Evolutionary conservation across 305 asterid genomes (phyloP).

Genomic region (Fraxinus platypoda): DNA sequence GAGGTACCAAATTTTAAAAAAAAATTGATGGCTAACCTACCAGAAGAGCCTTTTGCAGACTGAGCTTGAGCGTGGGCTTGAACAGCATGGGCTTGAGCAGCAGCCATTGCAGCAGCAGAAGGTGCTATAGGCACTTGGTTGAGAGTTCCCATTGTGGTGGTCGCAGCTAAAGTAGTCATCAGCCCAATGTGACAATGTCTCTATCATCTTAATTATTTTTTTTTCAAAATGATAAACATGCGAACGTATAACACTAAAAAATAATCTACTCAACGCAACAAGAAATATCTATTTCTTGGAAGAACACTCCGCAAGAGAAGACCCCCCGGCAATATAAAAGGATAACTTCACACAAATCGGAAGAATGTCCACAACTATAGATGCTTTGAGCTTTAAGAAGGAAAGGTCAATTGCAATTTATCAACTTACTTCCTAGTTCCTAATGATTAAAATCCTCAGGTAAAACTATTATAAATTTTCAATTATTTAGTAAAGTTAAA

Average conservation of each 20-base stretch:
- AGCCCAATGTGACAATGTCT: slow-evolving; percentile 28
- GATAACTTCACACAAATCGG: not conserved
- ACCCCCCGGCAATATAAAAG: not conserved
- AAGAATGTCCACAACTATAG: not conserved
- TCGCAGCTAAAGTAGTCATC: slow-evolving; percentile 79
- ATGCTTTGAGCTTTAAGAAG: not conserved
- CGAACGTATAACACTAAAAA: too few species aligned
- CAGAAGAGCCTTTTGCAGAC: slow-evolving; percentile 55
- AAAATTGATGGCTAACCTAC: slow-evolving; percentile 33
- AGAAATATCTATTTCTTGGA: too few species aligned
- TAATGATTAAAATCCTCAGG: too few species aligned
- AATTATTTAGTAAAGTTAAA: not conserved
- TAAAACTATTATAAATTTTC: too few species aligned
- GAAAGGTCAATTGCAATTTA: not conserved
- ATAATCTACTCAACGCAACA: too few species aligned
- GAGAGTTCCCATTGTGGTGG: slow-evolving; percentile 70
- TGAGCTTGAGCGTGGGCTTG: slow-evolving; percentile 86
- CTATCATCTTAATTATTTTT: not conserved
- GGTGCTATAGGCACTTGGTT: slow-evolving; percentile 98
- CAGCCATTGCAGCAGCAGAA: slow-evolving; percentile 99
- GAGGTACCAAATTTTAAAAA: not conserved
- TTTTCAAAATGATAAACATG: not conserved
- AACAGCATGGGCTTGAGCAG: slow-evolving; percentile 99
- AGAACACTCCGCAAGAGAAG: too few species aligned
- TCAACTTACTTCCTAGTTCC: not conserved